Evolutionary conservation across 345 rosid species (phyloP).

Genomic region (Trapa bicornis): DNA sequence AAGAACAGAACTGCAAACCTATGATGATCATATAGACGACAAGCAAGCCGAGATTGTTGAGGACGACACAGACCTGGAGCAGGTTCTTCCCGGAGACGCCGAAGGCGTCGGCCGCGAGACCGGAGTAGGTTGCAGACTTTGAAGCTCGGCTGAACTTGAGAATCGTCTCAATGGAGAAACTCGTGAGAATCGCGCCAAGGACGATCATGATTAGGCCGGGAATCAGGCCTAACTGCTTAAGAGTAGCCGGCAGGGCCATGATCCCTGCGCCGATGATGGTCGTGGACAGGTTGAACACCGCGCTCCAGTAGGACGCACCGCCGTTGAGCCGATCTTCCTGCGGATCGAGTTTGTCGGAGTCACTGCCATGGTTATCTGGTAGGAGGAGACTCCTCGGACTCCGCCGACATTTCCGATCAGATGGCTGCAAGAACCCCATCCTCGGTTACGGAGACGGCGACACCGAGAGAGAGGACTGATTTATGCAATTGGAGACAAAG

Average conservation of each 20-base stretch:
- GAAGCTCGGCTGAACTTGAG: slow-evolving; percentile 42
- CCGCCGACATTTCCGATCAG: slow-evolving; percentile 35
- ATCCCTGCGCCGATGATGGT: slow-evolving; percentile 57
- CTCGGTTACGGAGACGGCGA: neutral
- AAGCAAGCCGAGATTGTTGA: slow-evolving; percentile 59
- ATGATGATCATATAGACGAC: slow-evolving; percentile 54
- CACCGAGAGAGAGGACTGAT: neutral
- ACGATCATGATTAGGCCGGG: slow-evolving; percentile 36
- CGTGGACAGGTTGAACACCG: slow-evolving; percentile 58
- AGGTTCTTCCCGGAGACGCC: slow-evolving; percentile 33
- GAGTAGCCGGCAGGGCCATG: slow-evolving; percentile 57
- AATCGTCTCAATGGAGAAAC: slow-evolving; percentile 36
- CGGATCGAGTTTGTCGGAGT: neutral
- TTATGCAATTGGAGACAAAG: neutral
- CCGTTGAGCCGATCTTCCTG: slow-evolving; percentile 18
- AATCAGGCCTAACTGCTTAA: slow-evolving; percentile 42
- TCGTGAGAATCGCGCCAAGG: slow-evolving; percentile 33
- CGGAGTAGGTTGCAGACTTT: slow-evolving; percentile 40
- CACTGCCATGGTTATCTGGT: slow-evolving; percentile 16
- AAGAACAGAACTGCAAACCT: slow-evolving; percentile 16
- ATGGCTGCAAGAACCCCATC: slow-evolving; percentile 24
- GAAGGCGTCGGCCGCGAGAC: slow-evolving; percentile 38
- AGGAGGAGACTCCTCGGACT: slow-evolving; percentile 31
- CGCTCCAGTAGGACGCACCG: slow-evolving; percentile 49
- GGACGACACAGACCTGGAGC: slow-evolving; percentile 43